A percentile compares a stretch with the other conserved stretches of the same genome.
These are phyloP conservation scores for Apiotrichum mycotoxinovorans DNA, from an alignment of 1,284 basidiomycete genomes.

Conservation along the genomic window DNA sequence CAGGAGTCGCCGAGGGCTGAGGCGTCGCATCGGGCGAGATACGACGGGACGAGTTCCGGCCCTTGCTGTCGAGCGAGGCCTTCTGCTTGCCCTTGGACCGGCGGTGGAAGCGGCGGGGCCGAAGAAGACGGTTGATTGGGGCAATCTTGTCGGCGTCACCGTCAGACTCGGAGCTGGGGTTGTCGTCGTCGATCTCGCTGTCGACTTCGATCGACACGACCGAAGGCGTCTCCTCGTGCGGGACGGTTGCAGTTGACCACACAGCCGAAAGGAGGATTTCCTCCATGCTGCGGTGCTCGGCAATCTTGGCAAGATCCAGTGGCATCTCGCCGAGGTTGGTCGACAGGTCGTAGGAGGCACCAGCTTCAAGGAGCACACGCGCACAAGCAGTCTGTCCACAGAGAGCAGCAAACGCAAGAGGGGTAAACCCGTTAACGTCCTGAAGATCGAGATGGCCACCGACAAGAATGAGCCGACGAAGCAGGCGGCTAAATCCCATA, in stretches of 20 bases:
- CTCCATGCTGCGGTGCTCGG: constrained; percentile 54
- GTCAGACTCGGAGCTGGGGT: constrained; percentile 42
- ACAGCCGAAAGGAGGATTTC: constrained; percentile 46
- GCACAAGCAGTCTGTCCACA: constrained; percentile 65
- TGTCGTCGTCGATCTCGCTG: constrained; percentile 47
- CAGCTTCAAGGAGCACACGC: constrained; percentile 66
- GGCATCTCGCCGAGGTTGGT: constrained; percentile 74
- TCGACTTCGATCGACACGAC: constrained; percentile 9
- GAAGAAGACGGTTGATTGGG: constrained; percentile 12
- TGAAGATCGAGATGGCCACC: constrained; percentile 76
- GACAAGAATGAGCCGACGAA: constrained; percentile 66
- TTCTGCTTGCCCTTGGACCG: constrained; percentile 20
- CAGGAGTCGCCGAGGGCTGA: constrained; percentile 7
- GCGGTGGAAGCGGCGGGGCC: constrained; percentile 6
- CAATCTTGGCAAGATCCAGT: constrained; percentile 66
- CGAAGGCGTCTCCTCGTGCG: constrained; percentile 8
- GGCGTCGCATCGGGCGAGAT: constrained; percentile 8
- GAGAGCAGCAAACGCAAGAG: constrained; percentile 81
- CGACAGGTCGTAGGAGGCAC: constrained; percentile 73
- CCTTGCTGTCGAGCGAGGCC: not conserved
- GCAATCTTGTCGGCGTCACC: constrained; percentile 19
- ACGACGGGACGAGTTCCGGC: not conserved
- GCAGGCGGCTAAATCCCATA: constrained; percentile 71
- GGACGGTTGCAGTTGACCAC: constrained; percentile 32
- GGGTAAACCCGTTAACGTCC: constrained; percentile 86